These are phyloP conservation scores for Diaporthe helianthi DNA, from an alignment of 2,329 filamentous ascomycete species.

Conservation along the genomic window DNA sequence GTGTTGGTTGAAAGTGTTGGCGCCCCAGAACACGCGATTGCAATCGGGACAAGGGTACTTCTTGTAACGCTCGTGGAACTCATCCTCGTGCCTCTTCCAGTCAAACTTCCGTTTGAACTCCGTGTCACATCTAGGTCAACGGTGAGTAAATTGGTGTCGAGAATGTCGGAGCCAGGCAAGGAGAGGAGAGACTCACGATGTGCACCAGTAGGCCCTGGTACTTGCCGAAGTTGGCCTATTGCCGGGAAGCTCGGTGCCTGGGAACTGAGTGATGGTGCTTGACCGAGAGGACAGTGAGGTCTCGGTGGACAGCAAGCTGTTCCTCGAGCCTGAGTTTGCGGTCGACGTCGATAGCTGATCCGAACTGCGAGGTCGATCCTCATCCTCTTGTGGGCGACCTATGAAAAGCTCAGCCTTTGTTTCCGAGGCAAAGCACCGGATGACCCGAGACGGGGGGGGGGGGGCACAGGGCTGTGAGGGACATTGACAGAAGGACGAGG, in stretches of 20 bases:
- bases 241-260: slow-evolving; percentile 47
- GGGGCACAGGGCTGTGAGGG: neutral
- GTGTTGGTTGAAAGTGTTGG: slow-evolving; percentile 73
- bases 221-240: slow-evolving; percentile 42
- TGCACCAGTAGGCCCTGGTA: slow-evolving; percentile 62
- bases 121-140: slow-evolving; percentile 60
- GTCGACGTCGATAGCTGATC: slow-evolving; percentile 35
- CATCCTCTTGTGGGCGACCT: slow-evolving; percentile 27
- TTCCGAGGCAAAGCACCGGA: slow-evolving; percentile 4
- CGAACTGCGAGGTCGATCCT: slow-evolving; percentile 30
- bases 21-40: slow-evolving; percentile 72
- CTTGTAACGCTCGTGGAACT: slow-evolving; percentile 72
- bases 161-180: neutral
- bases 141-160: slow-evolving; percentile 44
- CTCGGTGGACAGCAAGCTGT: slow-evolving; percentile 51
- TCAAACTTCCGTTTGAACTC: slow-evolving; percentile 73
- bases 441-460: neutral
- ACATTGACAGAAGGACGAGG: neutral
- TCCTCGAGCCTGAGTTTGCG: slow-evolving; percentile 55
- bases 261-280: slow-evolving; percentile 44
- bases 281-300: slow-evolving; percentile 43
- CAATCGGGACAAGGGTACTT: slow-evolving; percentile 74
- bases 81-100: slow-evolving; percentile 74
- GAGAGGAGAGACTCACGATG: slow-evolving; percentile 47
- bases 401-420: slow-evolving; percentile 11